These are phyloP conservation scores for Mycocentrospora acerina DNA, from an alignment of 2,329 filamentous ascomycete species.

Conservation along the genomic window DNA sequence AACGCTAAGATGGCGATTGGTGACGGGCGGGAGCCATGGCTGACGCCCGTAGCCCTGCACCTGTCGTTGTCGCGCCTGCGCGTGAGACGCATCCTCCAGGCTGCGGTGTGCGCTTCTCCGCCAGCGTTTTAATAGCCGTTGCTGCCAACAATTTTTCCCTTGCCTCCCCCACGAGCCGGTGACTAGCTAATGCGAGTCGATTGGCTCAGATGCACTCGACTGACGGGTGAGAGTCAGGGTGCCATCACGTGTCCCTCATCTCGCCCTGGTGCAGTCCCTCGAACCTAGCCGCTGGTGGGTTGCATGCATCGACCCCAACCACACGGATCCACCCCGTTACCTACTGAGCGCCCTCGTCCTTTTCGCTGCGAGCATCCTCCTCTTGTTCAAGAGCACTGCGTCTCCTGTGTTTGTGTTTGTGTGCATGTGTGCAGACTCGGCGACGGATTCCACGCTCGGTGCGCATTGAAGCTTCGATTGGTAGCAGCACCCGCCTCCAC, in stretches of 20 bases:
- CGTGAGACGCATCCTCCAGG: constrained; percentile 12
- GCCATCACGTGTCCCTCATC: constrained; percentile 11
- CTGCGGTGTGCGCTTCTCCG: too few relatives aligned
- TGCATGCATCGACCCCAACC: constrained; percentile 7
- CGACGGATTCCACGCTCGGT: neutral
- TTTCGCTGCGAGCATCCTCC: constrained; percentile 8
- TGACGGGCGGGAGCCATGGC: constrained; percentile 2
- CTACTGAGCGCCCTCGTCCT: constrained; percentile 2
- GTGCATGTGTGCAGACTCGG: too few relatives aligned
- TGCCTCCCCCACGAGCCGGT: constrained; percentile 7
- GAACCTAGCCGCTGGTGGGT: constrained; percentile 1
- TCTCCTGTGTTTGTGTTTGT: constrained; percentile 6
- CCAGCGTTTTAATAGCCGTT: neutral
- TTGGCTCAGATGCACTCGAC: constrained; percentile 18
- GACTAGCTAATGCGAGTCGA: constrained; percentile 5
- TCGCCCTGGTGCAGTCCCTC: constrained; percentile 11
- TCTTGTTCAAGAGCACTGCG: constrained; percentile 3
- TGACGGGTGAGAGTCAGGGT: constrained; percentile 3
- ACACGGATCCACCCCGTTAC: constrained; percentile 1
- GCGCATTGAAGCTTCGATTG: too few relatives aligned
- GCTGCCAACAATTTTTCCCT: neutral
- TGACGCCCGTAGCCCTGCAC: constrained; percentile 6
- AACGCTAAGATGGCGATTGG: constrained; percentile 23
- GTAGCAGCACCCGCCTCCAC: constrained; percentile 9
- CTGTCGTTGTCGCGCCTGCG: constrained; percentile 16